Evolutionary conservation across 345 rosid genomes (phyloP).

Genomic region (Gossypium mustelinum): DNA sequence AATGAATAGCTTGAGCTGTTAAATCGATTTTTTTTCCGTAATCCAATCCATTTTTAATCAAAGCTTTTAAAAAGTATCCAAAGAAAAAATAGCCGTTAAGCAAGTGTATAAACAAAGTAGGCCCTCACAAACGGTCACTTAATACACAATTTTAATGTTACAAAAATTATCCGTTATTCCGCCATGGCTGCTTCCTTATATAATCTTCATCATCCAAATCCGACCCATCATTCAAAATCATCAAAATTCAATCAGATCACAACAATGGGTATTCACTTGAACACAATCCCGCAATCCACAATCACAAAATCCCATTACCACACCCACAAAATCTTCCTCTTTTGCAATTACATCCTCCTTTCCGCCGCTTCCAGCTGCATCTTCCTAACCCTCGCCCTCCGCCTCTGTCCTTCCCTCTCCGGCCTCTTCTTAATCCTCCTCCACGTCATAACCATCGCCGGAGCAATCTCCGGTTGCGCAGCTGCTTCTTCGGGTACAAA

Average conservation of each 20-base stretch:
- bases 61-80: neutral
- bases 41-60: neutral
- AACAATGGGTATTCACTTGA: conserved; percentile 28
- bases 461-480: conserved; percentile 65
- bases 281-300: conserved; percentile 21
- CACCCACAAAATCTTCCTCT: conserved; percentile 71
- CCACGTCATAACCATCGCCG: conserved; percentile 49
- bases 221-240: neutral
- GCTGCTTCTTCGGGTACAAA: conserved; percentile 55
- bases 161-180: neutral
- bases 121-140: neutral
- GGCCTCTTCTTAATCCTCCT: conserved; percentile 64
- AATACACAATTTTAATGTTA: neutral
- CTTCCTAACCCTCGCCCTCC: conserved; percentile 85
- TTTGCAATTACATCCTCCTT: conserved; percentile 81
- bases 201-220: neutral
- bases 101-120: neutral
- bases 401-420: conserved; percentile 70
- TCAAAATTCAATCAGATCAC: neutral
- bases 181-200: neutral
- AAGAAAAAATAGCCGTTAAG: neutral
- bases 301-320: conserved; percentile 36
- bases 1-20: too few relatives aligned
- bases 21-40: too few relatives aligned
- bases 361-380: conserved; percentile 88